phyloP scores from a whole-genome alignment of 73 alveolate species.

The Breviolum minutum region DNA sequence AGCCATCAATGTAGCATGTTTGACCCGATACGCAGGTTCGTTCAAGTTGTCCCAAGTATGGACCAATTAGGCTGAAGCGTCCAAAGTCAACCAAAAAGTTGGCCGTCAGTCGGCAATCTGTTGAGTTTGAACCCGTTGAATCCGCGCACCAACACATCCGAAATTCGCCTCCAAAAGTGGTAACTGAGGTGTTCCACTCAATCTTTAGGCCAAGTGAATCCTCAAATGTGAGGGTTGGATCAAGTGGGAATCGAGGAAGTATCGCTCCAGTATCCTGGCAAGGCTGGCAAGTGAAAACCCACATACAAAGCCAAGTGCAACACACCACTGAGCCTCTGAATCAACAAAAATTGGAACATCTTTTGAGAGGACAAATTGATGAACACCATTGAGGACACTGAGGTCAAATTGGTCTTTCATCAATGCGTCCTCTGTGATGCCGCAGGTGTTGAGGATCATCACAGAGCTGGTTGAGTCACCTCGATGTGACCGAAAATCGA shows the following conservation, averaged over 20 bases:
- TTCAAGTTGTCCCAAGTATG: neutral
- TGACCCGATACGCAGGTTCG: slow-evolving; percentile 54
- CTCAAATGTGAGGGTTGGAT: neutral
- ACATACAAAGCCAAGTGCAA: neutral
- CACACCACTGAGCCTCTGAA: too few relatives aligned
- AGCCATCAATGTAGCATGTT: slow-evolving; percentile 31
- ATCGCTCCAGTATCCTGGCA: slow-evolving; percentile 39
- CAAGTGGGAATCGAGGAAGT: slow-evolving; percentile 8
- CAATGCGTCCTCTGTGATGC: slow-evolving; percentile 8
- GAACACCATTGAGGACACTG: too few relatives aligned
- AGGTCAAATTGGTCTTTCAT: neutral
- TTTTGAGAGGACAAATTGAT: too few relatives aligned
- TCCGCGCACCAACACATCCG: slow-evolving; percentile 63
- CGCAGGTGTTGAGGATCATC: slow-evolving; percentile 53
- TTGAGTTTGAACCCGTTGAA: neutral
- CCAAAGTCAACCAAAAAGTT: slow-evolving; percentile 51
- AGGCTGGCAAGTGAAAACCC: too few relatives aligned
- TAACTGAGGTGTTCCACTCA: neutral
- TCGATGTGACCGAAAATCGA: too few relatives aligned
- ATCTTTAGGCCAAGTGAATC: neutral
- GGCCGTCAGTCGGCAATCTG: neutral
- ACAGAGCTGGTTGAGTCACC: slow-evolving; percentile 3
- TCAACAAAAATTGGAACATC: too few relatives aligned
- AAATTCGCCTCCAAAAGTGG: slow-evolving; percentile 25
- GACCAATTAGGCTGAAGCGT: neutral